Evolutionary conservation across 2,329 filamentous ascomycete genomes (phyloP).

Genomic region (Fusarium transvaalense): DNA sequence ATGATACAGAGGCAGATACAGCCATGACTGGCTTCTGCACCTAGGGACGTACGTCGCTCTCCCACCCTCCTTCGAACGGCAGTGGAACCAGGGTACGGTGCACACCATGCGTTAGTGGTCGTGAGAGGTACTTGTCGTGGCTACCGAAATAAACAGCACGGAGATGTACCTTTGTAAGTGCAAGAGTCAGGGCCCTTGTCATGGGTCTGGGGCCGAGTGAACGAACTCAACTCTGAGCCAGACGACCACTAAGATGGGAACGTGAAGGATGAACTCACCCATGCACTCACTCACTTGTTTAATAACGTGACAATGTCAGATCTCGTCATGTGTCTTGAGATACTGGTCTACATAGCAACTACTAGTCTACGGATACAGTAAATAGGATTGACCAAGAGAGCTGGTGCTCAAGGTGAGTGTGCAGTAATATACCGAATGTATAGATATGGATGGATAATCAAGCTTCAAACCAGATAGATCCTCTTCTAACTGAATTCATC

Average conservation of each 20-base stretch:
- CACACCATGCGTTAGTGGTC: not conserved
- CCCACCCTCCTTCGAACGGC: conserved; percentile 30
- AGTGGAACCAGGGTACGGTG: conserved; percentile 30
- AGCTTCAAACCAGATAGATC: not conserved
- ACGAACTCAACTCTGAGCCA: conserved; percentile 44
- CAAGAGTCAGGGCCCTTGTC: conserved; percentile 45
- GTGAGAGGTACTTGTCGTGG: conserved; percentile 3
- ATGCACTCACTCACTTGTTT: not conserved
- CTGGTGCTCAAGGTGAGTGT: not conserved
- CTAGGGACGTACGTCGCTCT: conserved; percentile 24
- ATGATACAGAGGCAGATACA: not conserved
- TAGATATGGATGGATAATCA: not conserved
- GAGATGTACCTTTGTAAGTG: conserved; percentile 1
- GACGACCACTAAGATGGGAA: conserved; percentile 29
- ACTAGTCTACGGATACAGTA: not conserved
- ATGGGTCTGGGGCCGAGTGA: conserved; percentile 33
- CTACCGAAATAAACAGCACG: not conserved
- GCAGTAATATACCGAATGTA: not conserved
- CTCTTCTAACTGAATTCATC: conserved; percentile 6
- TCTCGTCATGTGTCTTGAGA: not conserved
- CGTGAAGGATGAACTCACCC: not conserved
- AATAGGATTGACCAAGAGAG: not conserved
- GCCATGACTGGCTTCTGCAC: conserved; percentile 13
- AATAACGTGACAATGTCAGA: conserved; percentile 6
- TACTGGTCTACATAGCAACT: not conserved